These are phyloP conservation scores for Pythium guiyangense DNA, from an alignment of 352 stramenopile genomes.

Conservation along the genomic window DNA sequence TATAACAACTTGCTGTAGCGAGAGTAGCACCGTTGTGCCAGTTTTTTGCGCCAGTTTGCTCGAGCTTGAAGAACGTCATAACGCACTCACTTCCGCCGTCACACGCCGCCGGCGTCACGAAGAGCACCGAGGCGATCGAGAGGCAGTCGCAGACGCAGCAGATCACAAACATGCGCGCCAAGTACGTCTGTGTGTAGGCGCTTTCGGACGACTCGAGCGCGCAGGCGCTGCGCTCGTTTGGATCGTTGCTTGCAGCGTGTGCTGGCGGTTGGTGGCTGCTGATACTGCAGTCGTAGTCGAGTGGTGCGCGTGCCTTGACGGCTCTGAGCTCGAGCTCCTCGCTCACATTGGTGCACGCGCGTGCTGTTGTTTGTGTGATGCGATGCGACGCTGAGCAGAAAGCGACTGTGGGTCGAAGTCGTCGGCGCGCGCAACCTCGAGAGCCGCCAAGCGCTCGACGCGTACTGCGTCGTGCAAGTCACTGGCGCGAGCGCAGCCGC, in stretches of 20 bases:
- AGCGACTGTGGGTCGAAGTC: constrained; percentile 59
- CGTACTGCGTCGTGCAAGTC: constrained; percentile 60
- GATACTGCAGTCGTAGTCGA: not conserved
- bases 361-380: not conserved
- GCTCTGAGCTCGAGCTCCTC: too few relatives aligned
- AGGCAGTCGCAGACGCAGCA: not conserved
- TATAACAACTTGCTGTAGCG: too few relatives aligned
- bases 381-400: constrained; percentile 14
- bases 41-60: not conserved
- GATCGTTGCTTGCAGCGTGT: not conserved
- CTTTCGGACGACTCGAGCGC: not conserved
- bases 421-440: constrained; percentile 70
- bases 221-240: not conserved
- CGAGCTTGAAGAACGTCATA: constrained; percentile 1
- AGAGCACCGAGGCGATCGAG: not conserved
- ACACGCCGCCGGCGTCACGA: not conserved
- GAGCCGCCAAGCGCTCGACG: constrained; percentile 48
- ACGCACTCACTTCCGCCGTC: not conserved
- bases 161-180: constrained; percentile 6
- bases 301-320: too few relatives aligned
- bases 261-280: not conserved
- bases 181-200: not conserved
- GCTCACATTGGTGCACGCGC: too few relatives aligned
- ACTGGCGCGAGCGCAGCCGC: constrained; percentile 5
- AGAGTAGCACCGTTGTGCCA: not conserved